Base-by-base conservation (phyloP, 371 early-diverging fungal species). In the Mortierella sp. region DNA sequence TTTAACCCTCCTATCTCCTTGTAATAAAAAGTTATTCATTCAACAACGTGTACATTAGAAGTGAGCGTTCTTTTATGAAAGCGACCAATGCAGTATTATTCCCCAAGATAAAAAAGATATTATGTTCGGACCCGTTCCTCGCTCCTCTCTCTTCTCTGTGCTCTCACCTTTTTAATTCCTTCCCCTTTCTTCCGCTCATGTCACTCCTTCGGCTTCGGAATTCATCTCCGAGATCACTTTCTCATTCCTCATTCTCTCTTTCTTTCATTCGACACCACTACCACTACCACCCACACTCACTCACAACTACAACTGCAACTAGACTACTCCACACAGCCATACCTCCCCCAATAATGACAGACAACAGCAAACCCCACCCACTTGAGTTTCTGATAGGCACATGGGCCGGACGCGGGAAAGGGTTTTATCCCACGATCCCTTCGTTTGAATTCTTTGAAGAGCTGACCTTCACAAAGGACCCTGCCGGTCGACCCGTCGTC, bases 321-420 rank as follows among this genome's bases (percentile, higher is more conserved):
- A 70, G 50, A 42, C 34, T 65, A 26, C 71, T 75, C 73, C 70
- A 76, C 26, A 72, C 80, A 73, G 60, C 74, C 74, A 11, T 11
- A 0, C n/a, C 9, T 0, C 3, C 68, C 2, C 24, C 42, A 24
- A 68, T 2, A 38, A 68, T 68, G 68, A 24, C 44, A 24, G 54
- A 48, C 4, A 70, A 28, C 58, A 57, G 26, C 11, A 63, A 52
- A 26, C 44, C 78, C 1, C 85, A 79, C 71, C 85, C 85, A 0
- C 79, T 84, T 65, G 85, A 81, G 72, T 84, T 84, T 50, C 55
- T 84, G 26, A 76, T 84, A 63, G 85, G 85, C 28, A 84, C 81
- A 34, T 81, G 81, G 81, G 34, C 74, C 5, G 85, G 85, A 7
- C 75, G 76, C n/a, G 81, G 81, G 28, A 75, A 72, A 4, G 85